Conservation (phyloP, 202 grass and related monocot genomes). For the Panicum hallii region DNA sequence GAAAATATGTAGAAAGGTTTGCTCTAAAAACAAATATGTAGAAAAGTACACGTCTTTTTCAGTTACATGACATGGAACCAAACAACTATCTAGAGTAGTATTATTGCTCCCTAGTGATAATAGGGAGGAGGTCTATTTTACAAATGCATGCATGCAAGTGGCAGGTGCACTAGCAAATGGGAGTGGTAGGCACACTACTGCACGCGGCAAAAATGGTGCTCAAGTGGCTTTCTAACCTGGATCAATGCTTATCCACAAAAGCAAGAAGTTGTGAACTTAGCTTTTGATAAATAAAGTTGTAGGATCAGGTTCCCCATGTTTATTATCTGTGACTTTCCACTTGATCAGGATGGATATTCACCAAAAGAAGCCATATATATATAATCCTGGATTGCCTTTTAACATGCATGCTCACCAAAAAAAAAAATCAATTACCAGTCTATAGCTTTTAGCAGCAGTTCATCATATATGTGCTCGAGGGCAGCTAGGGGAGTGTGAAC, state of each 20-base stretch:
- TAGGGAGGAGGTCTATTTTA: constrained; percentile 1
- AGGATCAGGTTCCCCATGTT: constrained; percentile 33
- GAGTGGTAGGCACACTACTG: constrained; percentile 38
- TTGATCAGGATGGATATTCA: constrained; percentile 42
- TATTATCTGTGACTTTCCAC: constrained; percentile 35
- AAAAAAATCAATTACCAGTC: too few relatives aligned
- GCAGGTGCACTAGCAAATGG: constrained; percentile 34
- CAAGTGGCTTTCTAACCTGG: background rate
- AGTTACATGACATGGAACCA: background rate
- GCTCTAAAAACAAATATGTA: background rate
- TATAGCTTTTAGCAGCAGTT: too few relatives aligned
- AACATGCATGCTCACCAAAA: background rate
- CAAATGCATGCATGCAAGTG: constrained; percentile 13
- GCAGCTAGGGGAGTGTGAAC: too few relatives aligned
- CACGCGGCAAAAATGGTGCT: constrained; percentile 39
- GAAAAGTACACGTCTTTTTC: background rate
- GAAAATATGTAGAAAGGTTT: background rate
- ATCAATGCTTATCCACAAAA: constrained; percentile 48
- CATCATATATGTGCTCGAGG: too few relatives aligned
- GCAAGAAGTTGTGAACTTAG: constrained; percentile 12
- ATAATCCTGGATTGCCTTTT: background rate
- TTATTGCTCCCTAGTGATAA: background rate
- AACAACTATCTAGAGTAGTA: background rate
- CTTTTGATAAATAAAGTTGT: constrained; percentile 42
- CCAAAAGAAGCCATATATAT: background rate